Conservation (phyloP, 106 monocot genomes). For the Vanilla planifolia region DNA sequence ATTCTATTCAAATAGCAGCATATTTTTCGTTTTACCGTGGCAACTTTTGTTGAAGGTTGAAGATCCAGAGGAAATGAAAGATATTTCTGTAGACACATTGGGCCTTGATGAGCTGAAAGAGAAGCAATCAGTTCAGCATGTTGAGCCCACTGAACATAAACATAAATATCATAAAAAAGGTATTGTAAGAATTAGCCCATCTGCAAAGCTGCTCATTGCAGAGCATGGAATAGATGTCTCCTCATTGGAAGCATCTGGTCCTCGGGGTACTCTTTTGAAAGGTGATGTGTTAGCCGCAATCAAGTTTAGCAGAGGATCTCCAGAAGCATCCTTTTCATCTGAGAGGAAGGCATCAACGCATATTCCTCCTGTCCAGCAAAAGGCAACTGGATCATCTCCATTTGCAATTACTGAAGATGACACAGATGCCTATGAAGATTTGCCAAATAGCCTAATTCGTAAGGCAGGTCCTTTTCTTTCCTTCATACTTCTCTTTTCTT, state of each 20-base stretch:
- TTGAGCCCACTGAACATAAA: slow-evolving; percentile 23
- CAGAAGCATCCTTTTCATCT: slow-evolving; percentile 14
- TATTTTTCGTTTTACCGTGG: background rate
- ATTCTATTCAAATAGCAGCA: background rate
- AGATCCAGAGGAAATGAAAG: slow-evolving; percentile 73
- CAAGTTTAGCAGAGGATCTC: slow-evolving; percentile 37
- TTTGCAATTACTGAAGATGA: background rate
- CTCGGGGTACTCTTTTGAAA: slow-evolving; percentile 87
- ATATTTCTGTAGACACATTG: slow-evolving; percentile 45
- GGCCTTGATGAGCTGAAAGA: slow-evolving; percentile 34
- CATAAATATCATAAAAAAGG: slow-evolving; percentile 13
- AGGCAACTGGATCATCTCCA: slow-evolving; percentile 12
- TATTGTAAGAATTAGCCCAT: slow-evolving; percentile 79
- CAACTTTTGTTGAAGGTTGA: slow-evolving; percentile 58
- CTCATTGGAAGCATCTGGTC: slow-evolving; percentile 76
- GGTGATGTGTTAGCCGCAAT: slow-evolving; percentile 74
- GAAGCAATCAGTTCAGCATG: slow-evolving; percentile 26
- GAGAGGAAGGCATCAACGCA: slow-evolving; percentile 16
- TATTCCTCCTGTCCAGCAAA: slow-evolving; percentile 13
- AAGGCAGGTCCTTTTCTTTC: slow-evolving; percentile 33
- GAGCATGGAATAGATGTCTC: slow-evolving; percentile 73
- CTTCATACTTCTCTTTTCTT: background rate
- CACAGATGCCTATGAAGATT: slow-evolving; percentile 52
- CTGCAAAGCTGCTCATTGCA: slow-evolving; percentile 80
- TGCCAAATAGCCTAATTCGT: slow-evolving; percentile 84